Base-by-base conservation (phyloP, 495 filamentous ascomycete genomes). In the Cercophora samala region DNA sequence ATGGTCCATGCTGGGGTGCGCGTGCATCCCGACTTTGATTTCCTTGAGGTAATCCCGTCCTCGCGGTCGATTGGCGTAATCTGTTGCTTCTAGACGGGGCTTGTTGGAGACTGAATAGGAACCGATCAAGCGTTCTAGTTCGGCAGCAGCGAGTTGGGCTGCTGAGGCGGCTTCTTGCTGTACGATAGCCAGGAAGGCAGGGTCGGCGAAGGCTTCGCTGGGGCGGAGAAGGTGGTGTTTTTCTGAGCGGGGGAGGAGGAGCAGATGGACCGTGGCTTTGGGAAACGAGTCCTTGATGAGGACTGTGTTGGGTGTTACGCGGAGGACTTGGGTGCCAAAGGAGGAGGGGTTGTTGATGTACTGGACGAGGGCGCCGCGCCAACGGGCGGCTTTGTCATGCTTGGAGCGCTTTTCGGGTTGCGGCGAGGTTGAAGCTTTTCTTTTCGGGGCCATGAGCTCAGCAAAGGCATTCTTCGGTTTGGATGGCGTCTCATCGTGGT, bases 1-100 rank as follows among this genome's bases (percentile, higher is more conserved):
- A 77, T 97, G 92, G 63, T 87, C 89, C 95, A 99, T 97, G 21
- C 86, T 90, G n/a, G 95, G 95, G 64, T 87, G 83, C 2, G 91
- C 90, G 79, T 99, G 95, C 0, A 96, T 81, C 22, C 95, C 95
- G 18, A 87, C 84, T 54, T 87, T 83, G 64, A 97, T 83, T 25
- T 95, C 92, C n/a, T 75, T 75, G 52, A 83, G 80, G 90, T 92
- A 99, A 74, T 97, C 87, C 21, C 93, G 80, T 0, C 93, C 93
- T 0, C 72, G 67, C 0, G 93, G 92, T 19, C 92, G 77, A 37
- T 82, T 75, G 23, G 82, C 80, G 4, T 73, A 68, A n/a, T 80
- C 78, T n/a, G 79, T 72, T 4, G 84, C 80, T 3, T 82, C 84
- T 60, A 87, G 78, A n/a, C 73, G 63, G 63, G 75, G 74, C 32